These are phyloP conservation scores for Begonia masoniana DNA, from an alignment of 306 rosid genomes.

Conservation along the genomic window DNA sequence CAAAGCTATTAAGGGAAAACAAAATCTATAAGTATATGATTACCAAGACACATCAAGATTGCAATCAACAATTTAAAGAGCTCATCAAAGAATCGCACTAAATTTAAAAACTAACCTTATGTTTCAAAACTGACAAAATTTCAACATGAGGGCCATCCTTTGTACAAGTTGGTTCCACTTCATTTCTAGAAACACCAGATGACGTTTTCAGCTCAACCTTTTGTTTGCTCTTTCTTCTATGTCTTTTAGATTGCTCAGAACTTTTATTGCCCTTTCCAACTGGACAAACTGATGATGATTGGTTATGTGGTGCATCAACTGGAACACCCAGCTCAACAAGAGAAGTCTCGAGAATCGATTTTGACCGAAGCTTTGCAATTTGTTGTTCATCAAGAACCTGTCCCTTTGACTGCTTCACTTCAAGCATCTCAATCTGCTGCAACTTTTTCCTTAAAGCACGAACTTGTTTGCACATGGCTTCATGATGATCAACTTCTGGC, in stretches of 20 bases:
- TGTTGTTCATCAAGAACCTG: constrained; percentile 82
- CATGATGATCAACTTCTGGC: constrained; percentile 41
- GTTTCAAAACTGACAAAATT: constrained; percentile 17
- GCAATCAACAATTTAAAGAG: too few species aligned
- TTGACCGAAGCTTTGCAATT: constrained; percentile 70
- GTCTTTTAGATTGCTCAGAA: constrained; percentile 43
- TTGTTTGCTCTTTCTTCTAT: constrained; percentile 48
- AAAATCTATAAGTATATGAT: too few species aligned
- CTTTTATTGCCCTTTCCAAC: constrained; percentile 66
- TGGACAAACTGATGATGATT: constrained; percentile 21
- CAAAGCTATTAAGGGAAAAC: too few species aligned
- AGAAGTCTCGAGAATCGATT: constrained; percentile 43
- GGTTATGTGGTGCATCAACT: constrained; percentile 24
- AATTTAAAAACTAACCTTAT: constrained; percentile 33
- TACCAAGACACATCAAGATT: too few species aligned
- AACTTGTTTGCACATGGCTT: constrained; percentile 38
- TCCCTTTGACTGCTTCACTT: constrained; percentile 65
- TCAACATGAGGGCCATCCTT: constrained; percentile 31
- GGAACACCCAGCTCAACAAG: constrained; percentile 73
- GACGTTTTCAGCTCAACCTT: constrained; percentile 27
- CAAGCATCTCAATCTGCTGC: constrained; percentile 97
- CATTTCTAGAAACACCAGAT: constrained; percentile 26
- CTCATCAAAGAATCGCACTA: too few species aligned
- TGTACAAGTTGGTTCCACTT: constrained; percentile 20
- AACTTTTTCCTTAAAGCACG: constrained; percentile 79